Evolutionary conservation across 106 monocot species (phyloP).

Genomic region (Hemerocallis citrina): DNA sequence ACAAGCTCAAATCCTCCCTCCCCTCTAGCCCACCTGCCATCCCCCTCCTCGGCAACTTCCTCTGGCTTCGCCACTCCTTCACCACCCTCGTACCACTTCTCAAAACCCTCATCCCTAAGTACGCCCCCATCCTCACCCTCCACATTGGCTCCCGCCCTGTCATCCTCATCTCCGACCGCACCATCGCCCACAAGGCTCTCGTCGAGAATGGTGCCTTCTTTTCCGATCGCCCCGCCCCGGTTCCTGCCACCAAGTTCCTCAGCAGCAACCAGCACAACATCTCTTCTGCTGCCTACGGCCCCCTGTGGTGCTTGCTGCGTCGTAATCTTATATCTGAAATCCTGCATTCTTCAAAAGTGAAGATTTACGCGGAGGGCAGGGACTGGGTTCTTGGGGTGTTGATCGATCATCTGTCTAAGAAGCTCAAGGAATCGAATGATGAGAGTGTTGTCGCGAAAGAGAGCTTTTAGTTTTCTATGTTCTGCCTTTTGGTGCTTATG

Average conservation of each 20-base stretch:
- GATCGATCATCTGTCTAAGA: background rate
- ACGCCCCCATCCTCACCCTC: conserved; percentile 27
- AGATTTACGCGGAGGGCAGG: conserved; percentile 17
- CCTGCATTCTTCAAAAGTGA: conserved; percentile 26
- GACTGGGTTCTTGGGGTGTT: conserved; percentile 20
- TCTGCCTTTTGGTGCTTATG: conserved; percentile 12
- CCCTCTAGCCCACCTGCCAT: conserved; percentile 18
- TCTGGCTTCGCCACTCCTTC: conserved; percentile 5
- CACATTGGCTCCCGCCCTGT: background rate
- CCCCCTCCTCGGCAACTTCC: conserved; percentile 8
- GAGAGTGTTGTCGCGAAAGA: conserved; percentile 7
- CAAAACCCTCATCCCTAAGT: background rate
- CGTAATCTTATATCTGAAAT: conserved; percentile 34
- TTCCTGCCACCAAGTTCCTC: conserved; percentile 3
- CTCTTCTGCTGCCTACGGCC: conserved; percentile 32
- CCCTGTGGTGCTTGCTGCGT: conserved; percentile 35
- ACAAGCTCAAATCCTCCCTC: background rate
- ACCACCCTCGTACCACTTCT: background rate
- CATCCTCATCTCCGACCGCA: conserved; percentile 18
- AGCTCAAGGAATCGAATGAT: background rate
- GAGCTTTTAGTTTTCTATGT: conserved; percentile 17
- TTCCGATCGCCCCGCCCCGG: conserved; percentile 10
- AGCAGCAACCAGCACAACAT: conserved; percentile 13
- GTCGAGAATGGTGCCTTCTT: conserved; percentile 10
- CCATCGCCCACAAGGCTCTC: conserved; percentile 19